Percentiles rank a stretch among this genome's conserved stretches.
Conservation (phyloP, 441 rosid genomes). For the Populus hybrid region DNA sequence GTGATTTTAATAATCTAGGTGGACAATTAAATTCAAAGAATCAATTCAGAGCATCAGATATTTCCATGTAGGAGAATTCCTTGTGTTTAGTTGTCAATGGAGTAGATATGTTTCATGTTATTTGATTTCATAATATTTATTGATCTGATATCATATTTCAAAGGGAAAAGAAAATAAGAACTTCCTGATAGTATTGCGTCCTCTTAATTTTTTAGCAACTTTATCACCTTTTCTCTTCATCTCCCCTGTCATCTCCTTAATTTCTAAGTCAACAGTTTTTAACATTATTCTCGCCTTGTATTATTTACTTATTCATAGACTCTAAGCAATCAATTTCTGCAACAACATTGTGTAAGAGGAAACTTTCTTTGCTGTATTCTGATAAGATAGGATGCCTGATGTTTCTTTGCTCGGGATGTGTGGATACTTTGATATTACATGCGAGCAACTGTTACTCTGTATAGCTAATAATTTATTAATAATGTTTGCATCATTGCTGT, state of each 20-base stretch:
- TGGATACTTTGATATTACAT: background rate
- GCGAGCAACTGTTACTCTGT: background rate
- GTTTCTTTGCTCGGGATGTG: background rate
- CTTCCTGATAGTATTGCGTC: background rate
- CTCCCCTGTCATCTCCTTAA: background rate
- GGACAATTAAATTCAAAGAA: background rate
- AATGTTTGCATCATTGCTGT: background rate
- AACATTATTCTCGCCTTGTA: no score
- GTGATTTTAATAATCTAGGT: no score
- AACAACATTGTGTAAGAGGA: background rate
- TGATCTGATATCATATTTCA: background rate
- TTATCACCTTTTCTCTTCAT: background rate
- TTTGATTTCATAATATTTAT: background rate
- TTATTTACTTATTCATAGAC: background rate
- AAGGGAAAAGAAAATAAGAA: background rate
- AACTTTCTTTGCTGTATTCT: background rate
- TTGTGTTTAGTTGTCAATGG: background rate
- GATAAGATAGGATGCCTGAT: background rate
- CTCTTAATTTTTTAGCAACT: background rate
- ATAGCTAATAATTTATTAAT: background rate
- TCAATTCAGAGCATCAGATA: no score
- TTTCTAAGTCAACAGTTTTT: background rate
- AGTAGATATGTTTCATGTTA: no score
- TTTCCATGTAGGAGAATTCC: background rate
- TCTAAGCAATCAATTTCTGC: background rate